These are phyloP conservation scores for grape (Vitis vinifera) DNA, from an alignment of 164 flowering plant genomes.

Conservation along the genomic window DNA sequence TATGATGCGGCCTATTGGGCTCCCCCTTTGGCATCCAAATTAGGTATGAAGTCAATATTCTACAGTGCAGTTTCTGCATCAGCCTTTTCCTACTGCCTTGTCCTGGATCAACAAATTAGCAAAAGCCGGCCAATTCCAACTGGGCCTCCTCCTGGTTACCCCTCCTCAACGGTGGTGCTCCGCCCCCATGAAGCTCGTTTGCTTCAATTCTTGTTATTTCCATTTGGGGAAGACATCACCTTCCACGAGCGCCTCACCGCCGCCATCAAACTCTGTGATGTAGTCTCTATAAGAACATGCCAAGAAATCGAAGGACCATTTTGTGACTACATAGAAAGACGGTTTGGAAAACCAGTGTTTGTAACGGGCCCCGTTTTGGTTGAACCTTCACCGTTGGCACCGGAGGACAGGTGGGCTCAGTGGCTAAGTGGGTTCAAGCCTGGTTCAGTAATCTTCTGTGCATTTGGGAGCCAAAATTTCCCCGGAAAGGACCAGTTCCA, in stretches of 20 bases:
- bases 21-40: neutral
- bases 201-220: no score
- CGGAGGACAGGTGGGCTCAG: conserved; percentile 26
- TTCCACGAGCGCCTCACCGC: no score
- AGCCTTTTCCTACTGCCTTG: conserved; percentile 8
- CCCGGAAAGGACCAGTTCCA: conserved; percentile 29
- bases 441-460: conserved; percentile 27
- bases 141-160: no score
- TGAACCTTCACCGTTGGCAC: conserved; percentile 19
- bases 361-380: conserved; percentile 37
- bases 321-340: conserved; percentile 20
- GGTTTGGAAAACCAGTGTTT: conserved; percentile 19
- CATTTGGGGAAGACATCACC: no score
- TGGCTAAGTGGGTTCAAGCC: conserved; percentile 23
- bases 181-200: no score
- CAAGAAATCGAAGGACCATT: conserved; percentile 10
- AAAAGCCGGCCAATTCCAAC: neutral
- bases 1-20: no score
- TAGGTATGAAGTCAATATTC: conserved; percentile 34
- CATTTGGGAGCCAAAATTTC: conserved; percentile 38
- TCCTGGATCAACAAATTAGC: conserved; percentile 1
- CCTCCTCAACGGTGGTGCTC: no score
- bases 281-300: no score
- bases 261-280: no score
- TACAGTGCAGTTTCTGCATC: conserved; percentile 33